A percentile compares a stretch with the other conserved stretches of the same genome.
Evolutionary conservation across 148 eudicot genomes (phyloP).

Genomic region (Agrostemma githago): DNA sequence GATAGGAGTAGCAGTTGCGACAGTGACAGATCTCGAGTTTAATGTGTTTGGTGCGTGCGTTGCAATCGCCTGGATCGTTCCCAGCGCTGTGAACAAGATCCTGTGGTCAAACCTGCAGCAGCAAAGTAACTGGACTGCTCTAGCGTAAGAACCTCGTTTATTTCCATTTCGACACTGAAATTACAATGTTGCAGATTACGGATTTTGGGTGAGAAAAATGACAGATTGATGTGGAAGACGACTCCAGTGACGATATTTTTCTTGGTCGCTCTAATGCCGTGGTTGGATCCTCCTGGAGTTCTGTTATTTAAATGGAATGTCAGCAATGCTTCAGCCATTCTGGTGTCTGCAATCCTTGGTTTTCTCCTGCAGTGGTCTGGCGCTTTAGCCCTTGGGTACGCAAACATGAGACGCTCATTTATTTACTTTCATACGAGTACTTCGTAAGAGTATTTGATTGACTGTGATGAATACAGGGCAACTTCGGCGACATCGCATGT

Average conservation of each 20-base stretch:
- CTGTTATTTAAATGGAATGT: constrained; percentile 64
- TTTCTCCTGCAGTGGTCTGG: constrained; percentile 92
- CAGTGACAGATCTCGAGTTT: constrained; percentile 83
- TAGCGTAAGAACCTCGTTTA: constrained; percentile 48
- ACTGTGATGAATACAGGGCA: constrained; percentile 44
- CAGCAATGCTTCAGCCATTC: constrained; percentile 45
- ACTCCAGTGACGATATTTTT: constrained; percentile 80
- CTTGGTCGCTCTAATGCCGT: constrained; percentile 69
- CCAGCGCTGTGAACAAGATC: constrained; percentile 83
- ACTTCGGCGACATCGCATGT: constrained; percentile 92
- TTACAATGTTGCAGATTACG: background rate
- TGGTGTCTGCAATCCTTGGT: constrained; percentile 69
- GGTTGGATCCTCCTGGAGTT: constrained; percentile 88
- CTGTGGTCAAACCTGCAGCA: constrained; percentile 87
- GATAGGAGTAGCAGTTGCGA: constrained; percentile 81
- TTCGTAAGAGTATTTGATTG: too few relatives aligned
- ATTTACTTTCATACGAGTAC: too few relatives aligned
- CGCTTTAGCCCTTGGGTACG: constrained; percentile 84
- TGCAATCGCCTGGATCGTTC: constrained; percentile 77
- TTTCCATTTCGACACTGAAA: too few relatives aligned
- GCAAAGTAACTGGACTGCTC: constrained; percentile 86
- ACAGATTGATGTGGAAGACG: constrained; percentile 93
- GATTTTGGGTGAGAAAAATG: constrained; percentile 1
- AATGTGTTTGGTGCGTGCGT: constrained; percentile 78
- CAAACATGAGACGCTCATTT: too few relatives aligned